Evolutionary conservation across 176 grass and related monocot species (phyloP), one percentile per base, ranked within the genome.

Genomic region (Triticum timopheevii): DNA sequence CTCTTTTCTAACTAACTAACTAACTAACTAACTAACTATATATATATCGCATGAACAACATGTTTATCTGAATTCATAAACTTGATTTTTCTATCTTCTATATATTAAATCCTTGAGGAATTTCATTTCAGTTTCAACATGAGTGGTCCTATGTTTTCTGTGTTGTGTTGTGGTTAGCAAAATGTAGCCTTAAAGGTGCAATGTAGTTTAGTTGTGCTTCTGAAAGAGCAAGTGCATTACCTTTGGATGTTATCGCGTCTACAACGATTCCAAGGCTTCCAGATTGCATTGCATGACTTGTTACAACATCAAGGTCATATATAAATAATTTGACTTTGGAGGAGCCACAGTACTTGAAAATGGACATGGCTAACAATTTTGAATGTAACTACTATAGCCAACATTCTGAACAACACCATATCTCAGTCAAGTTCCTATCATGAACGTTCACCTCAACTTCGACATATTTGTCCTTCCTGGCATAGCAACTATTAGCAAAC

Each of bases 391-490:
- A 45, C 79, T 80, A 70, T 92, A 92, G 13, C 88, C 70, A 33
- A 79, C 69, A 76, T 82, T 84, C 16, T 92, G 86, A 24, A 89
- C 79, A 80, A 90, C 90, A 56, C 85, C 88, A 81, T 56, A 88
- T 78, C 92, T 73, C 13, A 49, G 58, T 94, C 85, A 52, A 92
- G 87, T 76, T 94, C 82, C 13, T 88, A 71, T 92, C 87, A 62
- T 87, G 74, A 5, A 92, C 90, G 59, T 88, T 67, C 7, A 89
- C 80, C 40, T 87, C 56, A 31, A 91, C 83, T 84, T 91, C 19
- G 9, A 83, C 87, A 80, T 89, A 87, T 62, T 85, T 87, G 4
- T 90, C 56, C 22, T 25, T 82, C 47, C 79, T 90, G 23, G 66
- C 36, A 6, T 49, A 64, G 25, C 25, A 76, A 64, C 23, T 27